A percentile compares a stretch with the other conserved stretches of the same genome.
These are phyloP conservation scores for Globisporangium ultimum DNA, from an alignment of 352 stramenopile species.

Conservation along the genomic window DNA sequence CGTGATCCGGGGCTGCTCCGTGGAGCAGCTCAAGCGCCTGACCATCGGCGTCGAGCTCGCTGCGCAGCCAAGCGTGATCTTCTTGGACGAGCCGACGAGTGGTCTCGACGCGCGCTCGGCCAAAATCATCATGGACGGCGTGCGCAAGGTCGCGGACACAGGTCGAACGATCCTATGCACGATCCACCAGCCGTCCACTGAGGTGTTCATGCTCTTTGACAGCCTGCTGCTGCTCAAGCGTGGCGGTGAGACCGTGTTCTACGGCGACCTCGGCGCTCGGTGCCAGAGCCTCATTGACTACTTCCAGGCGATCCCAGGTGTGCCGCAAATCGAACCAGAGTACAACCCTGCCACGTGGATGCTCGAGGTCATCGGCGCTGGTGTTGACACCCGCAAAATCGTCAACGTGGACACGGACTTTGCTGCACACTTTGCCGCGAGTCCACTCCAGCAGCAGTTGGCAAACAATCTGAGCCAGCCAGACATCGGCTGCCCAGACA, in stretches of 20 bases:
- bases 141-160: conserved; percentile 73
- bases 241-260: conserved; percentile 45
- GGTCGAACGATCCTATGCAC: conserved; percentile 83
- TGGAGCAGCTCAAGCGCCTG: conserved; percentile 45
- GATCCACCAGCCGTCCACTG: conserved; percentile 87
- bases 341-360: conserved; percentile 33
- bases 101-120: conserved; percentile 82
- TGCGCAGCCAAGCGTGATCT: conserved; percentile 72
- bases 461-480: not conserved
- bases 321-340: conserved; percentile 21
- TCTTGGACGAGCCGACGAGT: conserved; percentile 83
- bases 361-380: conserved; percentile 23
- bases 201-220: conserved; percentile 87
- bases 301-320: conserved; percentile 18
- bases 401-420: conserved; percentile 38
- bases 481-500: no score
- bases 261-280: conserved; percentile 28
- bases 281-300: conserved; percentile 20
- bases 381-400: conserved; percentile 12
- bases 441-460: not conserved
- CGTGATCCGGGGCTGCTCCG: conserved; percentile 20
- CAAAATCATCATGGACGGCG: conserved; percentile 76
- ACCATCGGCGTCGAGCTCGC: conserved; percentile 90
- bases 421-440: conserved; percentile 17
- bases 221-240: conserved; percentile 68